Percentiles rank a stretch among this genome's conserved stretches.
Evolutionary conservation across 306 rosid species (phyloP).

Genomic region (Elaeagnus macrophylla): DNA sequence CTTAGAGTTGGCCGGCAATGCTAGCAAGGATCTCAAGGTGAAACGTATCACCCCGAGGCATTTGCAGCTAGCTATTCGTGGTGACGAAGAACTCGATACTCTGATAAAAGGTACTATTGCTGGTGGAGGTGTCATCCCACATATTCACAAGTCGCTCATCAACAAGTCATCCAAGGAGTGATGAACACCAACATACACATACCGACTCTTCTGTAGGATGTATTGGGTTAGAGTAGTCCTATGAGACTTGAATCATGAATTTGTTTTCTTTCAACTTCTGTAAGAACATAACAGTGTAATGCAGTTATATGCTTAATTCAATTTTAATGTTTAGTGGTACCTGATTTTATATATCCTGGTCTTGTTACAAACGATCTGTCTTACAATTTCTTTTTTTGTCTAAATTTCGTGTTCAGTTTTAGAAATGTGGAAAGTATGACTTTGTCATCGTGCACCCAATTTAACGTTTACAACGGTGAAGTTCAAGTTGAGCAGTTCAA

Average conservation of each 20-base stretch:
- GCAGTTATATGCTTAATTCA: conserved; percentile 19
- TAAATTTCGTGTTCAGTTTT: conserved; percentile 6
- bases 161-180: conserved; percentile 69
- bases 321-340: conserved; percentile 15
- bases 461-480: too few species aligned
- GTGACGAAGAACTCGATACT: conserved; percentile 66
- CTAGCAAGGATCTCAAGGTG: conserved; percentile 70
- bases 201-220: conserved; percentile 12
- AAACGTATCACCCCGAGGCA: conserved; percentile 72
- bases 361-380: conserved; percentile 17
- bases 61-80: conserved; percentile 71
- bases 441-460: too few species aligned
- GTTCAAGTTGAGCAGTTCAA: too few species aligned
- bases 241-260: conserved; percentile 19
- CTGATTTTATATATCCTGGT: conserved; percentile 21
- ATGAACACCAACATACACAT: conserved; percentile 8
- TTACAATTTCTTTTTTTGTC: background rate
- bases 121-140: conserved; percentile 73
- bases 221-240: conserved; percentile 5
- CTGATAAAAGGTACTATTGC: conserved; percentile 71
- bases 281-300: conserved; percentile 24
- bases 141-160: conserved; percentile 68
- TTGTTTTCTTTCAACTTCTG: conserved; percentile 6
- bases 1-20: conserved; percentile 68
- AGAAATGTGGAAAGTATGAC: too few species aligned